Evolutionary conservation across 1,284 basidiomycete genomes (phyloP).

Genomic region (Porodaedalea pini): DNA sequence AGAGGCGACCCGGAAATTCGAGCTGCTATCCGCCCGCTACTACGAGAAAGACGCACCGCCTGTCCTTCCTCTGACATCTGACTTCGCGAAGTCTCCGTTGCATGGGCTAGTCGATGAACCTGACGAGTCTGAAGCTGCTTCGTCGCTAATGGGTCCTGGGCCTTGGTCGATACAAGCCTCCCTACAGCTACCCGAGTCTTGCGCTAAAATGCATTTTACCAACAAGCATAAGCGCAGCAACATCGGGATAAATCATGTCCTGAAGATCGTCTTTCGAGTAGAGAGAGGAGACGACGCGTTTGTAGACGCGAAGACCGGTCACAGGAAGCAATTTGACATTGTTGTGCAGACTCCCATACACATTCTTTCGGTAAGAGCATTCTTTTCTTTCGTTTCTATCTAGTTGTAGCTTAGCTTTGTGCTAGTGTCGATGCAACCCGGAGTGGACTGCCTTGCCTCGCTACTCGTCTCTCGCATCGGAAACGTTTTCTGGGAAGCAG

Average conservation of each 20-base stretch:
- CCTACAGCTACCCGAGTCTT: slow-evolving; percentile 54
- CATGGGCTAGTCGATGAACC: slow-evolving; percentile 40
- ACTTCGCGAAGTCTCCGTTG: slow-evolving; percentile 57
- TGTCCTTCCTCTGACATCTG: slow-evolving; percentile 66
- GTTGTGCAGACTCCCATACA: slow-evolving; percentile 82
- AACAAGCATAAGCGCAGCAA: slow-evolving; percentile 83
- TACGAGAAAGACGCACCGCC: slow-evolving; percentile 43
- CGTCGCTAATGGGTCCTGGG: slow-evolving; percentile 68
- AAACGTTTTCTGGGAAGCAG: slow-evolving; percentile 31
- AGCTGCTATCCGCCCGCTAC: slow-evolving; percentile 67
- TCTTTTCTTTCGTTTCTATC: not conserved
- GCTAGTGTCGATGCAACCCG: slow-evolving; percentile 76
- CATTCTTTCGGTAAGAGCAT: slow-evolving; percentile 70
- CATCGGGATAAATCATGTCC: slow-evolving; percentile 72
- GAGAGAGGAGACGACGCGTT: slow-evolving; percentile 72
- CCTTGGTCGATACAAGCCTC: slow-evolving; percentile 66
- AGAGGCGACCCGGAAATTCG: slow-evolving; percentile 65
- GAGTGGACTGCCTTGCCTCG: slow-evolving; percentile 75
- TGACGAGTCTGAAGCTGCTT: slow-evolving; percentile 45
- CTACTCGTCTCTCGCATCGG: slow-evolving; percentile 49
- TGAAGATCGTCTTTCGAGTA: slow-evolving; percentile 85
- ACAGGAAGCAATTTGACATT: slow-evolving; percentile 85
- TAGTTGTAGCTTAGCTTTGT: not conserved
- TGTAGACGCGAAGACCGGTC: slow-evolving; percentile 64
- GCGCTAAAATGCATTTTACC: slow-evolving; percentile 66